phyloP scores from a whole-genome alignment of 495 filamentous ascomycete species.

The Schizothecium vesticola region DNA sequence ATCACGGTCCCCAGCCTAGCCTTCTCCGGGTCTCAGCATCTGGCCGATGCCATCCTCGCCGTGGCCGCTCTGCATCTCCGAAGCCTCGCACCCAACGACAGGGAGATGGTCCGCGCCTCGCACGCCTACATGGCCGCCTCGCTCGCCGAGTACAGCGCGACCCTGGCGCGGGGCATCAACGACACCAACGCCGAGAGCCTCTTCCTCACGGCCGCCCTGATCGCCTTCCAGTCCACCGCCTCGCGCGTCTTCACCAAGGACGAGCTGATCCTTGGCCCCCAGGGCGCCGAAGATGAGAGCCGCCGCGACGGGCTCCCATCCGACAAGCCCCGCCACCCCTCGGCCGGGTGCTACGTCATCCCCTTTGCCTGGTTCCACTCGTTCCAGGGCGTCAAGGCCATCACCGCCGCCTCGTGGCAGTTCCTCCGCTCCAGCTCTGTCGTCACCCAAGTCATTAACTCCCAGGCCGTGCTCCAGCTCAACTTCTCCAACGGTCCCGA shows the following conservation, averaged over 20 bases:
- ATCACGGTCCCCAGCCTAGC: constrained; percentile 50
- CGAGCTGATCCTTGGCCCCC: constrained; percentile 21
- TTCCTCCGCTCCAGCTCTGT: constrained; percentile 47
- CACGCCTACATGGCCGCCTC: constrained; percentile 55
- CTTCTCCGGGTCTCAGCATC: constrained; percentile 46
- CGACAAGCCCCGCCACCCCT: background rate
- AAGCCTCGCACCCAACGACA: constrained; percentile 43
- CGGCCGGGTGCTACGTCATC: constrained; percentile 36
- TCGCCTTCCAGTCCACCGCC: constrained; percentile 54
- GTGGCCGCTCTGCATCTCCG: constrained; percentile 53
- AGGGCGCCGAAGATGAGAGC: constrained; percentile 2
- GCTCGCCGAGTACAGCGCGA: constrained; percentile 47
- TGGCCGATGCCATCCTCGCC: constrained; percentile 52
- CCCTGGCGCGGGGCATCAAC: constrained; percentile 45
- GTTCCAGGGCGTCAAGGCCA: constrained; percentile 55
- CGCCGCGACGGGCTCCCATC: background rate
- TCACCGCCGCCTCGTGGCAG: constrained; percentile 47
- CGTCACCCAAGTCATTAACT: constrained; percentile 50
- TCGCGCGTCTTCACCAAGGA: constrained; percentile 48
- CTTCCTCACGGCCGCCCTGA: constrained; percentile 49
- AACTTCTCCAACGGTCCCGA: constrained; percentile 35
- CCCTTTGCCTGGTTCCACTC: constrained; percentile 54
- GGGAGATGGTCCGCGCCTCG: constrained; percentile 47
- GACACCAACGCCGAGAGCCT: constrained; percentile 50
- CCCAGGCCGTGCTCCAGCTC: constrained; percentile 47